Base-by-base conservation (phyloP, 2,329 filamentous ascomycete genomes). In the Hymenoscyphus infarciens region DNA sequence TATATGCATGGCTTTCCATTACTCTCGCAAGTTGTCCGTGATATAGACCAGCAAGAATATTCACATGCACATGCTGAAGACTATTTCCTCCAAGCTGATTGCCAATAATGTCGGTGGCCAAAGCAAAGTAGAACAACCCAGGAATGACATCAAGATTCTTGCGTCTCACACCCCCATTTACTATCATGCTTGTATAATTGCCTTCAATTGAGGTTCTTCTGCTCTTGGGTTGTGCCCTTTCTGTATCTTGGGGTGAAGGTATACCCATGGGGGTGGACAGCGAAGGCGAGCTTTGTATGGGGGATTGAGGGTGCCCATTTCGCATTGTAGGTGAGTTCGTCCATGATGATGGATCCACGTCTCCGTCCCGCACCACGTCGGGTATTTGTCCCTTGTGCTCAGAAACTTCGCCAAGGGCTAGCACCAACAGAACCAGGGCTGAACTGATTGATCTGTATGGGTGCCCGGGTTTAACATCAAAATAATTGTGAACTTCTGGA, bases 351-450 rank as follows among this genome's bases (percentile, higher is more conserved):
- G 52, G 39, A 7, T 67, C 63, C 13, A 56, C 5, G 25, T 70
- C 65, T 57, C 63, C 52, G 5, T 71, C 70, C 16, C 79, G 81
- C 7, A 89, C 81, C 2, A 88, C 78, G 58, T 87, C 84, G 0
- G 84, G 84, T 3, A 88, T 79, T 66, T 77, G 79, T 0, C 80
- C 79, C 54, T 79, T 80, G 67, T 82, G 76, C 8, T 80, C 74
- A 70, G 91, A 94, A 13, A 98, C 89, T 71, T 92, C 92, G 19
- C 95, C 95, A 5, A 99, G 78, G 0, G 94, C 94, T 60, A 98
- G 81, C 0, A 97, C 86, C 3, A 94, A 81, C 2, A 97, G 81
- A 1, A 97, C 85, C 45, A 98, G 82, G 0, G 92, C 92, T 68
- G 91, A 96, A 60, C 87, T 83, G 16, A 95, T 86, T 7, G 89